Evolutionary conservation across 257 asterid genomes (phyloP).

Genomic region (Ophiorrhiza pumila): DNA sequence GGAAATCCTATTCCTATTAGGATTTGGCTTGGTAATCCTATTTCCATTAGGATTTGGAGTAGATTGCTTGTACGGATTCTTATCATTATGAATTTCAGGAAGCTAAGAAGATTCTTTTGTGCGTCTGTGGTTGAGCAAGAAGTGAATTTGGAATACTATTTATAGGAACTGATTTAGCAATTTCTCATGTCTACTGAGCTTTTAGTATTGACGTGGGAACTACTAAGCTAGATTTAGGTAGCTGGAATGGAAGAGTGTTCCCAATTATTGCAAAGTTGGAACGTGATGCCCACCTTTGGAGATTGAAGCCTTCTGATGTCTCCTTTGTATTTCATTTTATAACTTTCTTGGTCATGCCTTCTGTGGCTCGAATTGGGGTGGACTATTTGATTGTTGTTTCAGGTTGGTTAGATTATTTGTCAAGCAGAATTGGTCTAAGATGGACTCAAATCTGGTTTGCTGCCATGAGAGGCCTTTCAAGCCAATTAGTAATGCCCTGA

Average conservation of each 20-base stretch:
- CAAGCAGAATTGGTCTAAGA: not conserved
- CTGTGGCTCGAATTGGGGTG: too few relatives aligned
- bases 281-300: conserved; percentile 50
- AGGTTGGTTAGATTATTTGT: not conserved
- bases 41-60: too few relatives aligned
- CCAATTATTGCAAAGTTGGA: conserved; percentile 20
- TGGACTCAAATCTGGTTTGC: not conserved
- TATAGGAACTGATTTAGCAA: conserved; percentile 27
- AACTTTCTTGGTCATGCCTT: too few relatives aligned
- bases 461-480: not conserved
- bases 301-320: not conserved
- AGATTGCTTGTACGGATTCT: too few relatives aligned
- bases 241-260: conserved; percentile 3
- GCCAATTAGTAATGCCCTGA: too few relatives aligned
- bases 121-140: conserved; percentile 6
- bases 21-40: too few relatives aligned
- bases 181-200: conserved; percentile 13
- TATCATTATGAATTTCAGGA: not conserved
- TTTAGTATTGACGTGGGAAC: conserved; percentile 45
- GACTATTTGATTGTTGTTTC: not conserved
- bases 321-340: too few relatives aligned
- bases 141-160: conserved; percentile 17
- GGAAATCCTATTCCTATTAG: too few relatives aligned
- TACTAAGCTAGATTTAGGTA: conserved; percentile 25
- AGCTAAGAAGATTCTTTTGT: conserved; percentile 7